Base-by-base conservation (phyloP, 2,329 filamentous ascomycete genomes). In the Rutstroemia sp. region DNA sequence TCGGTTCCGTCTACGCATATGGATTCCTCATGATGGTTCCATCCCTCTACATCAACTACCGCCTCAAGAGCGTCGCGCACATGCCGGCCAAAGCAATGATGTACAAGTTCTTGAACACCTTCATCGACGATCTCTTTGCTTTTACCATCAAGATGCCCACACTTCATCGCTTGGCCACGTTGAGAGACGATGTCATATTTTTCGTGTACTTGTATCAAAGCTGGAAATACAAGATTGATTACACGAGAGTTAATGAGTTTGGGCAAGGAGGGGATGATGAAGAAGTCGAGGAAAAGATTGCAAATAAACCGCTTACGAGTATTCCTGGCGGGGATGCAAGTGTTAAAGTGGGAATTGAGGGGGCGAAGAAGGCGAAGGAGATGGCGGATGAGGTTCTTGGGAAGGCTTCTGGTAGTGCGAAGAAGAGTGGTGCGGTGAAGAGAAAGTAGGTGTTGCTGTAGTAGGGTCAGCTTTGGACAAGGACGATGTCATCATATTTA, bases 81-180 rank as follows among this genome's bases (percentile, higher is more conserved):
- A 96, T 99, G 92, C 92, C 94, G 1, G 89, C 81, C 64, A 92
- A 90, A 75, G 91, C 94, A 48, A 94, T 99, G 90, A 92, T 86
- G 71, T 96, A 96, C 81, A 96, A 97, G 76, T 96, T 96, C 74
- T 77, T 97, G 63, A 96, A 97, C 76, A 97, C 94, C 5, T 99
- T 99, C 72, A 97, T 99, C 71, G 94, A 99, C 73, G 94, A 99
- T 69, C 78, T 99, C 34, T 99, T 99, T 69, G 94, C 94, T 2
- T 99, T 97, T 68, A 99, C 94, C 40, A 96, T 99, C 77, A 97
- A 97, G 76, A 99, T 99, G 94, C 94, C 94, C 0, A 83, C 92
- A 60, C 78, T 99, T 51, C 94, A 99, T 73, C 84, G 94, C 16
- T 78, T 99, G 51, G 91, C 94, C 0, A 97, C 94, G 0, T 80